Evolutionary conservation across 192 early-diverging fungal genomes (phyloP).

Genomic region (Lobosporangium transversale): DNA sequence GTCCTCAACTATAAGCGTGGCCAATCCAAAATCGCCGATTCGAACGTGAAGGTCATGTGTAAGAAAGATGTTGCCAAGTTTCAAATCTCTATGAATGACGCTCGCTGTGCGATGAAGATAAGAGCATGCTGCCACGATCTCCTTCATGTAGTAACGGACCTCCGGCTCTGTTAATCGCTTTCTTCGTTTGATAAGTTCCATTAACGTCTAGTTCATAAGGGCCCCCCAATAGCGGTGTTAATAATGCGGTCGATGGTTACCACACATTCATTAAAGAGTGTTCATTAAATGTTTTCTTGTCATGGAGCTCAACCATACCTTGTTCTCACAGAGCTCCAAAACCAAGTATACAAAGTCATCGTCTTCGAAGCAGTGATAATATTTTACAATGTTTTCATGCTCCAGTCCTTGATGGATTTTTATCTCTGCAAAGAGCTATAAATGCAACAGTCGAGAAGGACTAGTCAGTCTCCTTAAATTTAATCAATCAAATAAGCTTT

Average conservation of each 20-base stretch:
- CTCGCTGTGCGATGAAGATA: constrained; percentile 80
- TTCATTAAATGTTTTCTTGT: too few relatives aligned
- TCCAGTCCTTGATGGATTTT: constrained; percentile 76
- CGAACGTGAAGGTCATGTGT: constrained; percentile 84
- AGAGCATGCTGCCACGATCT: constrained; percentile 80
- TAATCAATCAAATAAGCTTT: too few relatives aligned
- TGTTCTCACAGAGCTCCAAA: constrained; percentile 91
- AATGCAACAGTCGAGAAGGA: background rate
- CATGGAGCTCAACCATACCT: constrained; percentile 61
- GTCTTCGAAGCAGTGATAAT: constrained; percentile 90
- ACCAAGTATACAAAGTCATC: constrained; percentile 85
- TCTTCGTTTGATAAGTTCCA: constrained; percentile 80
- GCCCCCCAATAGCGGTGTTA: too few relatives aligned
- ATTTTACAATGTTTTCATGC: constrained; percentile 86
- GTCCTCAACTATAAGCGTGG: constrained; percentile 79
- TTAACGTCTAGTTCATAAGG: constrained; percentile 76
- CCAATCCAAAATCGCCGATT: constrained; percentile 96
- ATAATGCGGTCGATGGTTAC: too few relatives aligned
- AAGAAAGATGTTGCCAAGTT: constrained; percentile 94
- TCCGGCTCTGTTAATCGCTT: constrained; percentile 89
- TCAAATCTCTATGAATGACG: constrained; percentile 95
- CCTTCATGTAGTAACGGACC: constrained; percentile 85
- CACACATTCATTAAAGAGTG: too few relatives aligned
- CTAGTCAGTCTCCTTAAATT: too few relatives aligned
- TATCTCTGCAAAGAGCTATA: constrained; percentile 80